Evolutionary conservation across 345 rosid species (phyloP).

Genomic region (Populus tremula): DNA sequence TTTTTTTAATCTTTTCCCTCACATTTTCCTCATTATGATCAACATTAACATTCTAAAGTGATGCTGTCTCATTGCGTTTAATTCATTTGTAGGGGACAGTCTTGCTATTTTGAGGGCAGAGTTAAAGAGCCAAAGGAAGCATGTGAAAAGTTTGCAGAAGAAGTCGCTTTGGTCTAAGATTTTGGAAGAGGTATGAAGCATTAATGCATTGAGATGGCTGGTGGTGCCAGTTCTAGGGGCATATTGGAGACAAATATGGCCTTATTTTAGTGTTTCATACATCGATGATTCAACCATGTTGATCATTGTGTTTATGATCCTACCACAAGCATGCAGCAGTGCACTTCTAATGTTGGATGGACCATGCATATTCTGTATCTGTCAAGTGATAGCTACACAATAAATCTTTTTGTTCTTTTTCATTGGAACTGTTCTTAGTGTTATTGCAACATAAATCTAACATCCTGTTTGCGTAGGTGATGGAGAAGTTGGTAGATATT

Average conservation of each 20-base stretch:
- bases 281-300: neutral
- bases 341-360: neutral
- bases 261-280: neutral
- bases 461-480: slow-evolving; percentile 52
- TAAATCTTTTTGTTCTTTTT: neutral
- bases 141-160: slow-evolving; percentile 82
- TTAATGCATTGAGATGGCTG: slow-evolving; percentile 1
- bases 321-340: neutral
- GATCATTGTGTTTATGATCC: neutral
- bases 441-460: neutral
- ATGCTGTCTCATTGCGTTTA: slow-evolving; percentile 2
- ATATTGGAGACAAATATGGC: neutral
- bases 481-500: slow-evolving; percentile 93
- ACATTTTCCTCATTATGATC: neutral
- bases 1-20: neutral
- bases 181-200: slow-evolving; percentile 77
- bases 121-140: slow-evolving; percentile 85
- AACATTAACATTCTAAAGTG: neutral
- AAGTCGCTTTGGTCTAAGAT: slow-evolving; percentile 95
- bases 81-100: slow-evolving; percentile 61
- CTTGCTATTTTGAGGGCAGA: slow-evolving; percentile 85
- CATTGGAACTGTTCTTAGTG: neutral
- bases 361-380: neutral
- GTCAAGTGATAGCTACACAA: neutral
- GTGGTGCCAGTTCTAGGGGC: neutral